Conservation (phyloP, 1,139 yeast species). For the Hemisphaericaspora xylanilytica region DNA sequence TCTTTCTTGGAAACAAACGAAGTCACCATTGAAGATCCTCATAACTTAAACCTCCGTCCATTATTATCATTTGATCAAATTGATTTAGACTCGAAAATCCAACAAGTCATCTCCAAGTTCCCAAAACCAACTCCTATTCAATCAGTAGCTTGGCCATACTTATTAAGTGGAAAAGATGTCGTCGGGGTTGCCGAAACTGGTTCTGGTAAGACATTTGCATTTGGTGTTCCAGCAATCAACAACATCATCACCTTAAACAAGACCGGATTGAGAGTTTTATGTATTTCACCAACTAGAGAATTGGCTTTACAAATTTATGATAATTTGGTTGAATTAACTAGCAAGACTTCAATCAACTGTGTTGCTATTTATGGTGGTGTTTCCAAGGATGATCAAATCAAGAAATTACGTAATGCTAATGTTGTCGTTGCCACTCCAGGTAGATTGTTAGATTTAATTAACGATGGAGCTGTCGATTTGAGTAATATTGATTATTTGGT, state of each 20-base stretch:
- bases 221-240: conserved; percentile 95
- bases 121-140: conserved; percentile 96
- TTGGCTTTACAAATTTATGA: conserved; percentile 92
- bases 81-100: conserved; percentile 53
- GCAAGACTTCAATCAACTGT: conserved; percentile 60
- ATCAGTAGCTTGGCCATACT: conserved; percentile 94
- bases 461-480: conserved; percentile 81
- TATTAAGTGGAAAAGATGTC: conserved; percentile 78
- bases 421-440: conserved; percentile 98
- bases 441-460: conserved; percentile 82
- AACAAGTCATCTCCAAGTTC: conserved; percentile 60
- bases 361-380: conserved; percentile 98
- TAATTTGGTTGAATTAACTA: conserved; percentile 68
- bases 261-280: conserved; percentile 68
- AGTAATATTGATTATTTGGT: conserved; percentile 72
- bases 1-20: conserved; percentile 68
- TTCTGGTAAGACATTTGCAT: conserved; percentile 95
- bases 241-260: conserved; percentile 46
- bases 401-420: conserved; percentile 55
- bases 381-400: conserved; percentile 87
- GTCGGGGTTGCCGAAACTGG: conserved; percentile 99
- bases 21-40: conserved; percentile 76
- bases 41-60: conserved; percentile 56
- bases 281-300: conserved; percentile 96
- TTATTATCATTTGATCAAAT: conserved; percentile 66